Percentiles rank a stretch among this genome's conserved stretches.
Conservation (phyloP, 2,329 filamentous ascomycete species). For the Claviceps digitariae region DNA sequence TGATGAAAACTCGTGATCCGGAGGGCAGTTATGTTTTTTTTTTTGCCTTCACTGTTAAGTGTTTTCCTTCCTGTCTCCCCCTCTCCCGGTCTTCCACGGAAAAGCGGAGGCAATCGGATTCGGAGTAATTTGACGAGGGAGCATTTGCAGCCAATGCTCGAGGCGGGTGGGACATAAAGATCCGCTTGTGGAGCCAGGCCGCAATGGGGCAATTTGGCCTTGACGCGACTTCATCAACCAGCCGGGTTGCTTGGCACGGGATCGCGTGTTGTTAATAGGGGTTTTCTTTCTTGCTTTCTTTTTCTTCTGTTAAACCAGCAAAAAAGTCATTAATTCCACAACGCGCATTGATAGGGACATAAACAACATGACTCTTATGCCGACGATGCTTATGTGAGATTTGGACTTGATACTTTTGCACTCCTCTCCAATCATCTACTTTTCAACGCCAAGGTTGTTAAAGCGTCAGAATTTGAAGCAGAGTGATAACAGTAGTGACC, state of each 20-base stretch:
- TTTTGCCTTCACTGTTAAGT: not conserved
- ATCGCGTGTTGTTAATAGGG: not conserved
- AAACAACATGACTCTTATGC: not conserved
- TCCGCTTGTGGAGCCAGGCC: not conserved
- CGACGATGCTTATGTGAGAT: not conserved
- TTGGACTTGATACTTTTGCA: not conserved
- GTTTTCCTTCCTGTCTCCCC: not conserved
- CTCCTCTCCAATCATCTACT: not conserved
- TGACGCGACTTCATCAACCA: not conserved
- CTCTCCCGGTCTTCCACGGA: not conserved
- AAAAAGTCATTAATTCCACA: not conserved
- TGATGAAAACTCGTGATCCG: not conserved
- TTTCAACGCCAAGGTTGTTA: not conserved
- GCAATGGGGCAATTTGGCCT: not conserved
- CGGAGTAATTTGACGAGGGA: not conserved
- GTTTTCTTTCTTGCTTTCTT: not conserved
- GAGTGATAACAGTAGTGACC: not conserved
- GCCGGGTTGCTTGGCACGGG: not conserved
- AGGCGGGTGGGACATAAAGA: not conserved
- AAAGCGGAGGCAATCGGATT: conserved; percentile 1
- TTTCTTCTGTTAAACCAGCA: not conserved
- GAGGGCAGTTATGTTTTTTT: not conserved
- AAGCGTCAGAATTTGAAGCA: not conserved
- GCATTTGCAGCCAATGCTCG: not conserved
- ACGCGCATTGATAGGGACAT: not conserved